Percentiles rank a stretch among this genome's conserved stretches.
phyloP scores from a whole-genome alignment of 257 asterid species.

The Lycium barbarum region DNA sequence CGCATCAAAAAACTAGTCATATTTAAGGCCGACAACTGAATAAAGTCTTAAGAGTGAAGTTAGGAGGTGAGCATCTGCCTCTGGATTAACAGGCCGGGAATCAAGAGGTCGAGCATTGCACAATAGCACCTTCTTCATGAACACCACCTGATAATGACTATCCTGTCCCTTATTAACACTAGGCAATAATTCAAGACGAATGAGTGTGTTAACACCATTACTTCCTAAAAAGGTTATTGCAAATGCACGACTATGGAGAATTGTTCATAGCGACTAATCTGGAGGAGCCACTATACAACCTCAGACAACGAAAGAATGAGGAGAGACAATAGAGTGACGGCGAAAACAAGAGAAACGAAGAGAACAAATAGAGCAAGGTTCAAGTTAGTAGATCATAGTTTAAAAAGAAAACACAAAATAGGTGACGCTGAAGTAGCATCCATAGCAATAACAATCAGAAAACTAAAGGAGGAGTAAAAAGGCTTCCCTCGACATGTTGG shows the following conservation, averaged over 20 bases:
- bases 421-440: neutral
- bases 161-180: neutral
- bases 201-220: neutral
- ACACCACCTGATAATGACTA: neutral
- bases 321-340: neutral
- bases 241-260: neutral
- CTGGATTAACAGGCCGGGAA: neutral
- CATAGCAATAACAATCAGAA: neutral
- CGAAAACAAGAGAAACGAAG: neutral
- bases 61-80: conserved; percentile 4
- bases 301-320: neutral
- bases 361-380: neutral
- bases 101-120: neutral
- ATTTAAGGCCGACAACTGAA: neutral
- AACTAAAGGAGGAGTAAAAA: conserved; percentile 5
- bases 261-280: neutral
- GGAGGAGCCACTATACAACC: neutral
- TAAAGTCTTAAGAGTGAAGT: neutral
- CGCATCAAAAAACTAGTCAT: neutral
- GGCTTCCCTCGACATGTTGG: neutral
- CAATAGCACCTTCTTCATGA: neutral
- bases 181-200: neutral
- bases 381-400: neutral
- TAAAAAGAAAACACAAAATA: neutral
- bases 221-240: neutral